Conservation (phyloP, 1,284 basidiomycete species). For the Peniophora sp. region DNA sequence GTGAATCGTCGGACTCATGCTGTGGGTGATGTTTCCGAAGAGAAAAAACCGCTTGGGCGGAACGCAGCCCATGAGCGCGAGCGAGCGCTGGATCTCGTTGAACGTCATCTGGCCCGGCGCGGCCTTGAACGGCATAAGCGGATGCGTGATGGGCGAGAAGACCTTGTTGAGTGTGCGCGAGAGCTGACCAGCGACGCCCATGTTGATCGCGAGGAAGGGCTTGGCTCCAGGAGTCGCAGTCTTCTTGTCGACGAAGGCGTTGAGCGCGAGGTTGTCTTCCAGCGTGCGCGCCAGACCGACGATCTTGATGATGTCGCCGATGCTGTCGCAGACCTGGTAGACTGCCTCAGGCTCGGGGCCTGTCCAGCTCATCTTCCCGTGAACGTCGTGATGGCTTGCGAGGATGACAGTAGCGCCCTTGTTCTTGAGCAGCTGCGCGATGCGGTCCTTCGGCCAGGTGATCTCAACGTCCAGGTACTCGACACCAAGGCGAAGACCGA, state of each 20-base stretch:
- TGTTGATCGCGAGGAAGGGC: slow-evolving; percentile 92
- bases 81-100: slow-evolving; percentile 74
- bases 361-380: slow-evolving; percentile 81
- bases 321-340: slow-evolving; percentile 54
- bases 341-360: slow-evolving; percentile 60
- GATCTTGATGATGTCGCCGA: slow-evolving; percentile 90
- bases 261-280: slow-evolving; percentile 78
- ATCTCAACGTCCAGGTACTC: slow-evolving; percentile 95
- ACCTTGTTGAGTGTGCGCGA: slow-evolving; percentile 83
- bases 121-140: slow-evolving; percentile 73
- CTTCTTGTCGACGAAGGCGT: slow-evolving; percentile 56
- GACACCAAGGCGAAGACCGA: slow-evolving; percentile 78
- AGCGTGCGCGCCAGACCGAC: slow-evolving; percentile 76
- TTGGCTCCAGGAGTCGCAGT: slow-evolving; percentile 40
- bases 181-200: slow-evolving; percentile 85
- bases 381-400: slow-evolving; percentile 94
- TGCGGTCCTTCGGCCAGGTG: slow-evolving; percentile 57
- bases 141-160: slow-evolving; percentile 88
- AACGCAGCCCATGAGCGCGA: slow-evolving; percentile 76
- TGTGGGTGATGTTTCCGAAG: slow-evolving; percentile 83
- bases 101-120: slow-evolving; percentile 93
- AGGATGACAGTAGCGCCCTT: slow-evolving; percentile 81
- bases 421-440: slow-evolving; percentile 50
- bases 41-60: slow-evolving; percentile 74
- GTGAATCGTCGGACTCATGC: slow-evolving; percentile 90